phyloP scores from a whole-genome alignment of 2,329 filamentous ascomycete genomes.

The Aspergillus novoparasiticus region DNA sequence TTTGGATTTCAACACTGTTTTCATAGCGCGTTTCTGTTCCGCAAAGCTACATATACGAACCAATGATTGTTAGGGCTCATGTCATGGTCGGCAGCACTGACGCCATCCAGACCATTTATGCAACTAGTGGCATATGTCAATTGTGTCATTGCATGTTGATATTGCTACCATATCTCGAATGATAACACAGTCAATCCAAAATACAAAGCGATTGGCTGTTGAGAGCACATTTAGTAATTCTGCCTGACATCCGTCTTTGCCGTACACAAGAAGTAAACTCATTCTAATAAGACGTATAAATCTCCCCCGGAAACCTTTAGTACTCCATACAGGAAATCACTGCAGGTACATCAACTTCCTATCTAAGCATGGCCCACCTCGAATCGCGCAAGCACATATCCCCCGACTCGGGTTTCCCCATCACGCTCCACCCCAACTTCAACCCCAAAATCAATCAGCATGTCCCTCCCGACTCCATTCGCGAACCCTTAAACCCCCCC shows the following conservation, averaged over 20 bases:
- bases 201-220: neutral
- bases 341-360: neutral
- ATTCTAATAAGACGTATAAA: neutral
- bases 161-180: neutral
- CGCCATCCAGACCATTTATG: neutral
- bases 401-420: slow-evolving; percentile 52
- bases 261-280: neutral
- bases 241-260: neutral
- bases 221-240: neutral
- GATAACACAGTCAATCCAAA: neutral
- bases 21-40: neutral
- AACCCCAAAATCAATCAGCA: slow-evolving; percentile 50
- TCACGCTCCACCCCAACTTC: slow-evolving; percentile 51
- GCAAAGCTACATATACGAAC: neutral
- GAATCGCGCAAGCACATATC: slow-evolving; percentile 53
- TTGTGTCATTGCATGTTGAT: neutral
- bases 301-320: neutral
- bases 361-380: slow-evolving; percentile 36
- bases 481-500: slow-evolving; percentile 29
- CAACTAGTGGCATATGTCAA: neutral
- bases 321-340: neutral
- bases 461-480: slow-evolving; percentile 43
- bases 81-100: neutral
- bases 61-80: neutral
- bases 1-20: neutral